phyloP scores from a whole-genome alignment of 2,329 filamentous ascomycete species.

The Coleophoma crateriformis region DNA sequence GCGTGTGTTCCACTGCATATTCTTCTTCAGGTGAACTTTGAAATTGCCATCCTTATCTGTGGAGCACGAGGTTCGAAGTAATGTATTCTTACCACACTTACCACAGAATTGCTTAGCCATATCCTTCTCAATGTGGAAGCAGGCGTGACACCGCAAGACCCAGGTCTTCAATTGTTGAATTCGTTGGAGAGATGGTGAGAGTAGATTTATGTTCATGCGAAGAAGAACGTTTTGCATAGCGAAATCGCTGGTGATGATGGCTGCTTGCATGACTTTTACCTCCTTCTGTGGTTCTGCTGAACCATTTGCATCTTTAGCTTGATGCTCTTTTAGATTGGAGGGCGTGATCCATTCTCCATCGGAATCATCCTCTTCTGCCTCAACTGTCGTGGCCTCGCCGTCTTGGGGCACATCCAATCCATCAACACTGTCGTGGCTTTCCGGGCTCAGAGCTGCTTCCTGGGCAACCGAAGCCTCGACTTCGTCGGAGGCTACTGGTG shows the following conservation, averaged over 20 bases:
- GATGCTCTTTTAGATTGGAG: conserved; percentile 80
- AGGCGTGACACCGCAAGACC: conserved; percentile 88
- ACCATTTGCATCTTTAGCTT: conserved; percentile 56
- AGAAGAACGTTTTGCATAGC: conserved; percentile 97
- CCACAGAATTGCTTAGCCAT: conserved; percentile 90
- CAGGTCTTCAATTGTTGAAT: conserved; percentile 84
- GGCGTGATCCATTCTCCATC: conserved; percentile 89
- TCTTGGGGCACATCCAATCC: background rate
- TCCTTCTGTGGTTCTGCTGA: conserved; percentile 43
- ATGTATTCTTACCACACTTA: conserved; percentile 79
- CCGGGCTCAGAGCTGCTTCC: background rate
- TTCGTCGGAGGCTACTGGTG: background rate
- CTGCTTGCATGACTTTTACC: conserved; percentile 70
- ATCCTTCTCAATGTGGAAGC: conserved; percentile 79
- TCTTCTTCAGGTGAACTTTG: conserved; percentile 81
- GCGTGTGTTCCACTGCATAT: conserved; percentile 93
- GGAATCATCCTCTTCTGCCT: conserved; percentile 1
- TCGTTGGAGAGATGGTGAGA: conserved; percentile 72
- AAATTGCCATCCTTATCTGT: conserved; percentile 79
- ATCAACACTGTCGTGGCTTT: background rate
- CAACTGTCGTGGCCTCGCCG: conserved; percentile 10
- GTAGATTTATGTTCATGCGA: conserved; percentile 87
- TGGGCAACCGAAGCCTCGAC: background rate
- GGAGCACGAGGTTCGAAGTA: conserved; percentile 80
- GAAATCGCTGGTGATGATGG: conserved; percentile 91